A percentile compares a stretch with the other conserved stretches of the same genome.
Conservation (phyloP, 2,329 filamentous ascomycete species). For the Pseudocercospora macadamiae region DNA sequence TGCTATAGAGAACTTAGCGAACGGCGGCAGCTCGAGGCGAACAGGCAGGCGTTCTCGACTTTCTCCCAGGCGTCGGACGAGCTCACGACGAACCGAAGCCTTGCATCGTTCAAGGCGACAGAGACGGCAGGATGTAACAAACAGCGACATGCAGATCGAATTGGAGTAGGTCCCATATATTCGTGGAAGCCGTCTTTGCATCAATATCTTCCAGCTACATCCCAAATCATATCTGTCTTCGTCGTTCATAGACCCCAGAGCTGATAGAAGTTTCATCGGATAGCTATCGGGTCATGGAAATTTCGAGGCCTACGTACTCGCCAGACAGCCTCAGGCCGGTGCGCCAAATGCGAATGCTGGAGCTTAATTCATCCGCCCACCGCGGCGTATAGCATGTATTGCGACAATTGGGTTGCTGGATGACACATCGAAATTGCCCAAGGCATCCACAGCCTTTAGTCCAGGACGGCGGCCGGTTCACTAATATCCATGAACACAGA, state of each 20-base stretch:
- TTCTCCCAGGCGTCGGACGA: constrained; percentile 9
- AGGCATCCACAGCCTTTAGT: background rate
- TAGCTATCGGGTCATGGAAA: background rate
- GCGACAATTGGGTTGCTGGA: background rate
- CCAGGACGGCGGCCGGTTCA: background rate
- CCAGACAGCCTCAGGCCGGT: background rate
- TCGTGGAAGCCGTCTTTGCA: background rate
- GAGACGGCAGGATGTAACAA: too few species aligned
- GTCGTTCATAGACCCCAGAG: background rate
- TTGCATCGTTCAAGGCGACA: too few species aligned
- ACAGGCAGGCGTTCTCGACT: constrained; percentile 12
- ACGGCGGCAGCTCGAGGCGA: constrained; percentile 9
- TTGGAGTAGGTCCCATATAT: background rate
- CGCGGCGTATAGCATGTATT: background rate
- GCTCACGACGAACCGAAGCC: too few species aligned
- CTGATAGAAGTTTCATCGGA: background rate
- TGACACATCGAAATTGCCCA: background rate
- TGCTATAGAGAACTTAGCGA: constrained; percentile 16
- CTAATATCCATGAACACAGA: background rate
- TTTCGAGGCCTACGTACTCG: background rate
- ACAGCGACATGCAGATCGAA: too few species aligned
- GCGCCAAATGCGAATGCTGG: background rate
- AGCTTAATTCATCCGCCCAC: background rate
- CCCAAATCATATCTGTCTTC: too few species aligned
- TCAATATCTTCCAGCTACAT: too few species aligned